Conservation (phyloP, 768 basidiomycete genomes). For the Suillus sp. region DNA sequence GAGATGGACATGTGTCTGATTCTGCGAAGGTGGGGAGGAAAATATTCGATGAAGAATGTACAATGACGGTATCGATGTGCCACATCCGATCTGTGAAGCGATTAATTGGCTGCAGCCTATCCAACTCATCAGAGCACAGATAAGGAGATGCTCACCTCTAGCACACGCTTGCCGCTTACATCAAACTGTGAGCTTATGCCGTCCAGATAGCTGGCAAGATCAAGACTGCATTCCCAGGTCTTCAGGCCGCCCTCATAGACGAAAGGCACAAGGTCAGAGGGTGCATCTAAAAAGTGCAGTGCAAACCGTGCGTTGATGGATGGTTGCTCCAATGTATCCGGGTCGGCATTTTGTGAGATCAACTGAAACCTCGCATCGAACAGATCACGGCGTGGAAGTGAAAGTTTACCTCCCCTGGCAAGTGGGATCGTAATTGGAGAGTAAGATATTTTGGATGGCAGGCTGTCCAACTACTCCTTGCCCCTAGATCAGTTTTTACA, state of each 20-base stretch:
- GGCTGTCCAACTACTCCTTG: conserved; percentile 56
- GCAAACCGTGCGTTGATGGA: conserved; percentile 31
- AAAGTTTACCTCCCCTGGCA: conserved; percentile 32
- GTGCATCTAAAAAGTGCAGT: conserved; percentile 72
- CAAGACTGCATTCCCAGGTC: conserved; percentile 96
- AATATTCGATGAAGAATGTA: conserved; percentile 70
- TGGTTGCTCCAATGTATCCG: conserved; percentile 27
- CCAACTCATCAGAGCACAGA: neutral
- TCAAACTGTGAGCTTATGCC: conserved; percentile 28
- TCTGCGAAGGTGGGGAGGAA: conserved; percentile 27
- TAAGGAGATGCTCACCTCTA: conserved; percentile 60
- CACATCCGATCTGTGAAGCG: conserved; percentile 77
- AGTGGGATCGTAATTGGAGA: conserved; percentile 66
- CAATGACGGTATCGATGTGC: conserved; percentile 84
- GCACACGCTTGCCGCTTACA: conserved; percentile 52
- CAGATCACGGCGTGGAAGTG: conserved; percentile 78
- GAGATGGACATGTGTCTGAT: conserved; percentile 63
- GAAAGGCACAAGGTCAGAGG: conserved; percentile 88
- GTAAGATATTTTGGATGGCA: conserved; percentile 79
- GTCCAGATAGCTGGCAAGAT: conserved; percentile 72
- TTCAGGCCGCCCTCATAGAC: conserved; percentile 96
- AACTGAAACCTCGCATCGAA: conserved; percentile 97
- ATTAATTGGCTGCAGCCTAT: conserved; percentile 1
- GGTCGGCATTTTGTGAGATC: conserved; percentile 56
- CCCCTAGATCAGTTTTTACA: conserved; percentile 15